Percentiles rank a stretch among this genome's conserved stretches.
phyloP scores from a whole-genome alignment of 331 rosid genomes.

The Pyracantha coccinea region DNA sequence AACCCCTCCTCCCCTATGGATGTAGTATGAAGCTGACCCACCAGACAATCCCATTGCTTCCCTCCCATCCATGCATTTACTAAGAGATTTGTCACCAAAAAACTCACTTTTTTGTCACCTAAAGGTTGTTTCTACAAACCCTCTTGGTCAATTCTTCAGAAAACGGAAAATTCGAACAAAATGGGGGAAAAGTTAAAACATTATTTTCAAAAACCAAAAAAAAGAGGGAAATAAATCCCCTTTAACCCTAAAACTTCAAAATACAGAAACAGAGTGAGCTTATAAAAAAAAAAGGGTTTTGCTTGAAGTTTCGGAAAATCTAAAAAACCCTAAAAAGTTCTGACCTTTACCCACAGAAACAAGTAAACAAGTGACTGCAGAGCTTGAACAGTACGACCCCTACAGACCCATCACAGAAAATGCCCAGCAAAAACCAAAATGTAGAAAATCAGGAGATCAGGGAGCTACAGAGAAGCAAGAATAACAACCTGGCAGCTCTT shows the following conservation, averaged over 20 bases:
- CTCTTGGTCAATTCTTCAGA: background rate
- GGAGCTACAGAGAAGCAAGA: conserved; percentile 14
- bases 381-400: conserved; percentile 16
- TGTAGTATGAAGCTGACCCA: conserved; percentile 78
- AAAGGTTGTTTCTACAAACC: background rate
- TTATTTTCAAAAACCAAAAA: background rate
- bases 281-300: conserved; percentile 27
- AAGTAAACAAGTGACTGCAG: conserved; percentile 1
- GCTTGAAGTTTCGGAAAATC: conserved; percentile 11
- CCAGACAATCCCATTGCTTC: conserved; percentile 90
- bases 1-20: conserved; percentile 63
- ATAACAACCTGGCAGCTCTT: conserved; percentile 6
- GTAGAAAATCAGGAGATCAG: conserved; percentile 32
- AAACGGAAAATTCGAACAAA: conserved; percentile 1
- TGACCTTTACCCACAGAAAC: conserved; percentile 9
- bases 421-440: conserved; percentile 14
- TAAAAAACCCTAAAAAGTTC: conserved; percentile 12
- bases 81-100: conserved; percentile 20
- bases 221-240: conserved; percentile 12
- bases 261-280: background rate
- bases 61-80: conserved; percentile 98
- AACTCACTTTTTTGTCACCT: conserved; percentile 5
- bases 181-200: background rate
- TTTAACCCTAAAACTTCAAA: conserved; percentile 20
- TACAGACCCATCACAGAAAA: conserved; percentile 19